These are phyloP conservation scores for Ceriops zippeliana DNA, from an alignment of 345 rosid genomes.

Conservation along the genomic window DNA sequence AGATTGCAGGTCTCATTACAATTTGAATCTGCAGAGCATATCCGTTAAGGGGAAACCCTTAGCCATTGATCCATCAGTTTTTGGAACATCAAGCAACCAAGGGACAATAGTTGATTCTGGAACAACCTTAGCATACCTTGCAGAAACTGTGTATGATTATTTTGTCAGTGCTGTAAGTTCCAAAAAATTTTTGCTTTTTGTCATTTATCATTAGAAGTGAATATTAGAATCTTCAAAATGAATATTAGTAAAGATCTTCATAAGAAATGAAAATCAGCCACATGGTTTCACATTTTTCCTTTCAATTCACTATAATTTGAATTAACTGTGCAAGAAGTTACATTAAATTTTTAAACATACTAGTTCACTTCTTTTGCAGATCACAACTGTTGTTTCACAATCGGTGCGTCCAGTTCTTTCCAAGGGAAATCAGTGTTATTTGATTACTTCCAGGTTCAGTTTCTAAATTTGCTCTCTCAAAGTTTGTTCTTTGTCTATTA, in stretches of 20 bases:
- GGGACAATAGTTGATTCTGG: constrained; percentile 98
- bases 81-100: constrained; percentile 57
- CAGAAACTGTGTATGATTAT: constrained; percentile 67
- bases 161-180: constrained; percentile 72
- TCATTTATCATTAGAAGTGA: neutral
- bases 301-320: neutral
- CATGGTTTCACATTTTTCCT: neutral
- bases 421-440: constrained; percentile 63
- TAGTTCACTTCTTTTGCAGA: constrained; percentile 42
- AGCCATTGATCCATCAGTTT: constrained; percentile 64
- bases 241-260: too few species aligned
- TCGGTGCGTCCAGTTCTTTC: constrained; percentile 50
- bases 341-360: neutral
- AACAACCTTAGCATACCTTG: constrained; percentile 91
- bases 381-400: constrained; percentile 55
- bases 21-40: constrained; percentile 82
- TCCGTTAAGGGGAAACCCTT: constrained; percentile 66
- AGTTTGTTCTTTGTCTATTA: neutral
- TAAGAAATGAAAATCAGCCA: too few species aligned
- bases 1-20: constrained; percentile 90
- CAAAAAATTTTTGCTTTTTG: neutral
- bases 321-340: neutral
- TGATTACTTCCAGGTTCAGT: constrained; percentile 59
- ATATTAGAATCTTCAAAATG: neutral
- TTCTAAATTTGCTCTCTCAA: constrained; percentile 12